These are phyloP conservation scores for Lolium rigidum DNA, from an alignment of 176 grass and related monocot genomes.

Conservation along the genomic window DNA sequence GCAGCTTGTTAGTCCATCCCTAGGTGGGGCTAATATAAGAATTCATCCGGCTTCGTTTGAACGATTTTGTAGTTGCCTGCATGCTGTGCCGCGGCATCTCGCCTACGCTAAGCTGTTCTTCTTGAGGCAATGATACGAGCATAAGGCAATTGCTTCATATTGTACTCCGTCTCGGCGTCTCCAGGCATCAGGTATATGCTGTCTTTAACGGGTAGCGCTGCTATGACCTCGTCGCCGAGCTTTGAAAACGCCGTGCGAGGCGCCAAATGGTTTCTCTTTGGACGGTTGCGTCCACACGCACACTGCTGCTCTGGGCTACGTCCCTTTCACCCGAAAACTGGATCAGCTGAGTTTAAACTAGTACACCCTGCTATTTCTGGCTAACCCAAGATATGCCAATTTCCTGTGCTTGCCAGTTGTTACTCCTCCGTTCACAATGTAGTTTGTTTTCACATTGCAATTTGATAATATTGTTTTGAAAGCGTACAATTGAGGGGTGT, in stretches of 20 bases:
- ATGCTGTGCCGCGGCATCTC: background rate
- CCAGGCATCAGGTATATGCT: background rate
- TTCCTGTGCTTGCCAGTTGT: background rate
- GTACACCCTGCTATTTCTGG: background rate
- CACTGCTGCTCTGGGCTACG: background rate
- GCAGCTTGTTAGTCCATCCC: too few relatives aligned
- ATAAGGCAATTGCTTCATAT: background rate
- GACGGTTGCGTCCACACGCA: background rate
- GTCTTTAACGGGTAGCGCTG: conserved; percentile 2
- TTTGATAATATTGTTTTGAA: background rate
- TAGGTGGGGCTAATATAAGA: too few relatives aligned
- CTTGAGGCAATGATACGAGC: background rate
- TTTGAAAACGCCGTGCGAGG: background rate
- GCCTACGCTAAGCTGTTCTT: background rate
- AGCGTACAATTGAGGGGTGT: background rate
- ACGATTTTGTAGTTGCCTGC: background rate
- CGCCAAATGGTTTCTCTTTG: conserved; percentile 6
- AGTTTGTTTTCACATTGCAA: background rate
- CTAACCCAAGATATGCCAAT: background rate
- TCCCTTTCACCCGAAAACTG: conserved; percentile 10
- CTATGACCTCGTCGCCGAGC: conserved; percentile 7
- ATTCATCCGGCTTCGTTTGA: too few relatives aligned
- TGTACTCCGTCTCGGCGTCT: conserved; percentile 2
- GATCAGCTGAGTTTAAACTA: background rate
- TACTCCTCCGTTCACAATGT: background rate